Evolutionary conservation across 2,329 filamentous ascomycete genomes (phyloP), one percentile per base, ranked within the genome.

Genomic region (Diaporthe capsici): DNA sequence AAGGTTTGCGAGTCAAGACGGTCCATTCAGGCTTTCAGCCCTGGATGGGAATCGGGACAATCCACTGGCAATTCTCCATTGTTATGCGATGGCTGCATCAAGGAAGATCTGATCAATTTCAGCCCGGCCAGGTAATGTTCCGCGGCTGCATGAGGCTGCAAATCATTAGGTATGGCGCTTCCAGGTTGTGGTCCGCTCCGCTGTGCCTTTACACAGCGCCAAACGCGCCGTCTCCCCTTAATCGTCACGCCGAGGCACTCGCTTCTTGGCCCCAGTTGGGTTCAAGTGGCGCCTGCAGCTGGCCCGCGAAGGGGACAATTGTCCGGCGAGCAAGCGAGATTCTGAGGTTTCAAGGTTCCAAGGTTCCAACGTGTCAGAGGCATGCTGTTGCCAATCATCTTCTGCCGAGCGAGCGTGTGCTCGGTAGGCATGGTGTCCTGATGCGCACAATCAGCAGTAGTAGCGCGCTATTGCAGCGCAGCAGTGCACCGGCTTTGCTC

Each of bases 201-300:
- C 42, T 13, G 17, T n/a, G 61, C 20, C 10, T 20, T 47, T 53
- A 25, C 31, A 10, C 31, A 25, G 63, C 63, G 63, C 63, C 44
- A 39, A 39, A 51, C 63, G 47, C 63, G 63, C 31, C 13, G 44
- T 68, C 34, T n/a, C 65, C 47, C 34, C 31, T 68, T 12, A 34
- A 53, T 20, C 39, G 15, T 28, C 31, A 9, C 34, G 47, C 65
- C 47, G 65, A 68, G 47, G 65, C 20, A 53, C 39, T 68, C 65
- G 65, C 65, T 53, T 37, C 47, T 68, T 53, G 65, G 15, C 31
- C 65, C 65, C 47, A 34, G 53, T 39, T 28, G 34, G 49, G 65
- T 47, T 34, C 31, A 68, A 53, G 65, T 68, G 65, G 65, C 65
- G 34, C 47, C 47, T 68, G 65, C 65, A 68, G 47, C 47, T 53